Base-by-base conservation (phyloP, 768 basidiomycete genomes). In the Hemileccinum impolitum region DNA sequence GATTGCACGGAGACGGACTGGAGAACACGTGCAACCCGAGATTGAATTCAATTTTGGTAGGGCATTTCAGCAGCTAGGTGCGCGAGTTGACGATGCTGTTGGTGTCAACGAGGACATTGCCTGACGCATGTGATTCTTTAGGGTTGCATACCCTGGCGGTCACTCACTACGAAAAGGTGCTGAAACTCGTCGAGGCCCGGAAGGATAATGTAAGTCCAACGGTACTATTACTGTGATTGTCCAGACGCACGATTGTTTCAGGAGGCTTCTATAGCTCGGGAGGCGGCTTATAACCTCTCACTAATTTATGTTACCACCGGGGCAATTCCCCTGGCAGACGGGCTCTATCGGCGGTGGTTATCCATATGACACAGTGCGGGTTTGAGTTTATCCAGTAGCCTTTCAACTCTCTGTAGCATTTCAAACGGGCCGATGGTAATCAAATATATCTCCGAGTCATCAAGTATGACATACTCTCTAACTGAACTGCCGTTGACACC, bases 1-100 rank as follows among this genome's bases (percentile, higher is more conserved):
- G 15, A 72, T 74, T 23, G 6, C 23, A 12, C 7, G 28, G 4
- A 30, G 28, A 30, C 28, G 8, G 9, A 8, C 72, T 41, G 64
- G 67, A 3, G 65, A 72, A 3, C 74, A 55, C 3, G 46, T 71
- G 3, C 56, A 77, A 19, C 78, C 82, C 25, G 94, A 98, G 66
- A 85, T 95, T 4, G 91, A 99, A 50, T 97, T 80, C 65, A 99
- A 99, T 66, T 90, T 94, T 61, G 95, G 87, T 0, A 76, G 95
- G 39, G 81, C 84, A 1, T 98, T 96, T 64, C 95, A 98, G 62
- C 89, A 94, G 51, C 73, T 96, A n/a, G 90, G 93, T 92, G 52
- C 47, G 78, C 58, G 14, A 2, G 28, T 46, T 18, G 12, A 1
- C 31, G 14, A 5, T 34, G 12, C n/a, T 21, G 10, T 39, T 12